A percentile compares a stretch with the other conserved stretches of the same genome.
Conservation (phyloP, 208 protist genomes). For the Acanthamoeba sp. region DNA sequence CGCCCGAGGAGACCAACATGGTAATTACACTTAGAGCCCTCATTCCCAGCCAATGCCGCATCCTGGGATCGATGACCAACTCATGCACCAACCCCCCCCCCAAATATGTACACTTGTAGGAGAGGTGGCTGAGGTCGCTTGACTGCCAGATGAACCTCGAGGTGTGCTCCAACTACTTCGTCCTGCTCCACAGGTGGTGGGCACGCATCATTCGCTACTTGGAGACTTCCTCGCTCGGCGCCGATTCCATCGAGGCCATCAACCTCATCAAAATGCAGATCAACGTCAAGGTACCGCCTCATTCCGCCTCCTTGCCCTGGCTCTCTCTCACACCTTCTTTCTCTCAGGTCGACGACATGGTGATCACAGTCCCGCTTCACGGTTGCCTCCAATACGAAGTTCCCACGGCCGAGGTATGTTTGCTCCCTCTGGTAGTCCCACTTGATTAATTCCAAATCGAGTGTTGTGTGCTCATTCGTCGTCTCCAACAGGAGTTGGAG, state of each 20-base stretch:
- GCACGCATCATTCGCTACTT: constrained; percentile 63
- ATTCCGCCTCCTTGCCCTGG: too few species aligned
- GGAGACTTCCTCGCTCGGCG: constrained; percentile 47
- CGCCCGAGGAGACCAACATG: constrained; percentile 61
- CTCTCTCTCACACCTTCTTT: not conserved
- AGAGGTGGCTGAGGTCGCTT: constrained; percentile 36
- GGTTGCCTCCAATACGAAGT: constrained; percentile 54
- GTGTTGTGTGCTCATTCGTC: not conserved
- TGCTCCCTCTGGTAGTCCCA: not conserved
- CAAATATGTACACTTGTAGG: too few species aligned
- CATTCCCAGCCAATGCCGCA: too few species aligned
- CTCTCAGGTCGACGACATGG: constrained; percentile 45
- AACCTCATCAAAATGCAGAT: constrained; percentile 70
- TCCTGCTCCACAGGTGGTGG: constrained; percentile 59
- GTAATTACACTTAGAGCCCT: too few species aligned
- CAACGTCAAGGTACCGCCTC: too few species aligned
- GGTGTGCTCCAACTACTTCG: constrained; percentile 21
- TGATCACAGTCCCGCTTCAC: constrained; percentile 46
- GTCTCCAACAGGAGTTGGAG: not conserved
- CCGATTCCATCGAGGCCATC: constrained; percentile 55
- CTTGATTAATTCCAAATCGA: not conserved
- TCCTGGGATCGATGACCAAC: too few species aligned
- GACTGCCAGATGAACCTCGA: constrained; percentile 45
- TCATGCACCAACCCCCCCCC: too few species aligned
- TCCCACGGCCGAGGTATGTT: constrained; percentile 10